Base-by-base conservation (phyloP, 73 alveolate species). In the Paramecium primaurelia region DNA sequence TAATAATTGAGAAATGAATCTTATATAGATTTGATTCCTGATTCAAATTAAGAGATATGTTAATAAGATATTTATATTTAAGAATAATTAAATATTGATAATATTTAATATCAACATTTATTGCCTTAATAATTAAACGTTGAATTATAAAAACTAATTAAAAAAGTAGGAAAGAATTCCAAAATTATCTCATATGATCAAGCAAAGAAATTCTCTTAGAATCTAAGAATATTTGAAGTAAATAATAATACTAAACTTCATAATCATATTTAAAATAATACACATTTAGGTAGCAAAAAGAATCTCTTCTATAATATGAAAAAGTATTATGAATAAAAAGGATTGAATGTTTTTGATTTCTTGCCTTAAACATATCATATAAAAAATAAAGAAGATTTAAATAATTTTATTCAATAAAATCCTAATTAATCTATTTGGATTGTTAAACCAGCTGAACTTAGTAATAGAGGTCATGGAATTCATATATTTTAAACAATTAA, bases 351-450 rank as follows among this genome's bases (percentile, higher is more conserved):
- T 32, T 94, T 92, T 94, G 93, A 93, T 28, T 90, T 69, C 40
- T 84, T 96, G 8, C 99, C 99, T 1, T 87, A 94, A 38, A 96
- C 99, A 12, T 96, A 92, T 86, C 98, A 96, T 47, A 93, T 96
- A 30, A 88, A 88, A 32, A 88, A 88, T 36, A 64, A 38, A 20
- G 89, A 92, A 14, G 77, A 83, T 73, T 73, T 49, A 1, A 22
- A 49, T 22, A 83, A 49, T 8, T 90, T 90, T 92, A 64, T 86
- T 36, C 60, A 69, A 86, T 40, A 92, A 88, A 59, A 84, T 10
- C 49, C 88, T 45, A 58, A 92, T 89, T 36, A 69, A 59, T 71
- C 75, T 28, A 54, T 92, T 14, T 93, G 96, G 95, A 93, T 93
- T 51, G 69, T 93, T 20, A 93, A 93, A 49, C 96, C 96, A 2